Evolutionary conservation across 768 basidiomycete genomes (phyloP).

Genomic region (Tylopilus cervinicoccineus): DNA sequence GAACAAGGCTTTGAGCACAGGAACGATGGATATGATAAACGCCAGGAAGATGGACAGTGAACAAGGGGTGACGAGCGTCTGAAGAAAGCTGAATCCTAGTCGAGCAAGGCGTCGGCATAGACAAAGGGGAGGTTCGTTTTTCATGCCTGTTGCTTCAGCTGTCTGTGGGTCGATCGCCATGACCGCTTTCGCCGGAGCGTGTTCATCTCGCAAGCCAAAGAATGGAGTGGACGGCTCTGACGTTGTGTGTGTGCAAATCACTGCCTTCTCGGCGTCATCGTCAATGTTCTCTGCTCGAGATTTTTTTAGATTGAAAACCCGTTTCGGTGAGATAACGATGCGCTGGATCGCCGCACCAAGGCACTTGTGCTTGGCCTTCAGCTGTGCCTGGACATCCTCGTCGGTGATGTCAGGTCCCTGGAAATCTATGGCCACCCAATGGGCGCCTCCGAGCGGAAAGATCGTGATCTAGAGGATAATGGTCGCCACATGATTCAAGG

Average conservation of each 20-base stretch:
- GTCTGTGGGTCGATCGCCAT: constrained; percentile 4
- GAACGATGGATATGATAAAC: constrained; percentile 54
- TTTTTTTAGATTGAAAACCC: background rate
- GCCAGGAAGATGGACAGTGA: constrained; percentile 51
- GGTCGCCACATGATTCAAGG: background rate
- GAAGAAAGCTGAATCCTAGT: constrained; percentile 23
- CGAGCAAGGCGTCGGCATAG: constrained; percentile 8
- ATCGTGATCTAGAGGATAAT: constrained; percentile 45
- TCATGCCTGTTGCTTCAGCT: background rate
- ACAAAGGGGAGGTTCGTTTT: background rate
- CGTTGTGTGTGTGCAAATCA: background rate
- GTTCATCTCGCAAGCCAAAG: background rate
- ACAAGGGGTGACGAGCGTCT: constrained; percentile 41
- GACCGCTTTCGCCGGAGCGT: background rate
- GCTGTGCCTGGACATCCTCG: constrained; percentile 48
- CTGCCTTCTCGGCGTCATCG: constrained; percentile 10
- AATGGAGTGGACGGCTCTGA: background rate
- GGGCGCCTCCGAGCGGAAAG: constrained; percentile 59
- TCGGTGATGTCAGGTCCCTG: constrained; percentile 57
- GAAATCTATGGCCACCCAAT: constrained; percentile 60
- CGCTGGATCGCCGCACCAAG: constrained; percentile 11
- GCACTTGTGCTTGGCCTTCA: constrained; percentile 35
- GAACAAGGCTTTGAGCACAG: constrained; percentile 59
- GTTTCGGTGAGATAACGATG: constrained; percentile 1
- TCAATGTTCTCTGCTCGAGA: background rate